phyloP scores from a whole-genome alignment of 306 rosid species.

The Casuarina cunninghamiana region DNA sequence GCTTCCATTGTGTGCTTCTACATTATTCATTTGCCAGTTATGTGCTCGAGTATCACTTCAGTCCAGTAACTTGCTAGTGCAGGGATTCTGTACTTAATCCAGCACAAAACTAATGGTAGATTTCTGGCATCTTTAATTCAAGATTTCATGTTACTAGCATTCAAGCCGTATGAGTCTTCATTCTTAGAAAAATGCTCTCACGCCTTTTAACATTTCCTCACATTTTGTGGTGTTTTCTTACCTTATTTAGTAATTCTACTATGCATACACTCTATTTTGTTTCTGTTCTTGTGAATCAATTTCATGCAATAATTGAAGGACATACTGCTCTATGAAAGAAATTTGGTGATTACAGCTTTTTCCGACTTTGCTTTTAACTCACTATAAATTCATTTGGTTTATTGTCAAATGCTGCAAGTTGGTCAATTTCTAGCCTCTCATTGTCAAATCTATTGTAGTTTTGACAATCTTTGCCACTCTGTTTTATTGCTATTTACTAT shows the following conservation, averaged over 20 bases:
- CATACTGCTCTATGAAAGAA: neutral
- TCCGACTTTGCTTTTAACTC: neutral
- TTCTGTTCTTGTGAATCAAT: neutral
- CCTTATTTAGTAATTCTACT: neutral
- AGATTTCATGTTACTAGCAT: too few species aligned
- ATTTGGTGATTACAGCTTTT: too few species aligned
- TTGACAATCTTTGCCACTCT: neutral
- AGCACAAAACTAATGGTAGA: too few species aligned
- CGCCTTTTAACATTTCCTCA: neutral
- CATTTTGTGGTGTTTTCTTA: neutral
- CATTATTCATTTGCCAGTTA: too few species aligned
- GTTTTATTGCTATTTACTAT: neutral
- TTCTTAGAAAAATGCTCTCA: neutral
- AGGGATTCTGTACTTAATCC: constrained; percentile 16
- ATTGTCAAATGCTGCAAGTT: neutral
- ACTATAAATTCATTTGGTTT: neutral
- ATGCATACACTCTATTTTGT: neutral
- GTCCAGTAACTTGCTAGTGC: constrained; percentile 33
- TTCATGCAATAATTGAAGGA: neutral
- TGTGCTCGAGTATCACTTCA: too few species aligned
- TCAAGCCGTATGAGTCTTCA: neutral
- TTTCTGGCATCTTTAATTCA: too few species aligned
- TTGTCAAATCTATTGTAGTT: neutral
- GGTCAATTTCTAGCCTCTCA: neutral
- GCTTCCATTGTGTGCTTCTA: too few species aligned